Evolutionary conservation across 2,329 filamentous ascomycete species (phyloP).

Genomic region (Ustulina deusta): DNA sequence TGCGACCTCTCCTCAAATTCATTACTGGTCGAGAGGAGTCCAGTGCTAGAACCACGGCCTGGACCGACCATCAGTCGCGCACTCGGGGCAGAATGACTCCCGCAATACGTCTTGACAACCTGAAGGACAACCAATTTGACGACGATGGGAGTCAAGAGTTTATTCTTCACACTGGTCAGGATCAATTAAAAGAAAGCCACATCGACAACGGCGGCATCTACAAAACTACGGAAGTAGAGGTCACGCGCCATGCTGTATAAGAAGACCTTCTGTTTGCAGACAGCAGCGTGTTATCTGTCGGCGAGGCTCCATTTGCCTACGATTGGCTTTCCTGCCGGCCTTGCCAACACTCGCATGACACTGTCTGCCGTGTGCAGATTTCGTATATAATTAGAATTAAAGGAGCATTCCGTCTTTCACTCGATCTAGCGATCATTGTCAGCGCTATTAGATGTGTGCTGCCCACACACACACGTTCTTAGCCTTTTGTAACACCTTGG

Average conservation of each 20-base stretch:
- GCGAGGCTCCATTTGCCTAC: background rate
- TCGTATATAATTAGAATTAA: constrained; percentile 1
- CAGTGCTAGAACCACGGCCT: background rate
- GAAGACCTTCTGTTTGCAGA: background rate
- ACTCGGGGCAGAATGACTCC: constrained; percentile 14
- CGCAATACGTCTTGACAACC: constrained; percentile 28
- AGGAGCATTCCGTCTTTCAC: background rate
- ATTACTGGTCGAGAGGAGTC: constrained; percentile 13
- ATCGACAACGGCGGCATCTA: constrained; percentile 23
- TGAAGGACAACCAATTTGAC: constrained; percentile 29
- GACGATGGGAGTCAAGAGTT: constrained; percentile 27
- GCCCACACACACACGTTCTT: background rate
- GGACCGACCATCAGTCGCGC: constrained; percentile 18
- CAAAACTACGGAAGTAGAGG: constrained; percentile 31
- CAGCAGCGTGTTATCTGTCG: background rate
- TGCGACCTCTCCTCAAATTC: constrained; percentile 27
- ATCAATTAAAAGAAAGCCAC: background rate
- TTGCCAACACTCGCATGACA: background rate
- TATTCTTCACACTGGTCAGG: constrained; percentile 22
- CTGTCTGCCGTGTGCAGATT: background rate
- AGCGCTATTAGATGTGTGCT: background rate
- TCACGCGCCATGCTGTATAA: constrained; percentile 24
- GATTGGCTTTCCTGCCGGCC: background rate
- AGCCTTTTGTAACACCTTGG: background rate
- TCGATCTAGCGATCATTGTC: background rate